These are phyloP conservation scores for Bretziella fagacearum DNA, from an alignment of 2,329 filamentous ascomycete species.

Conservation along the genomic window DNA sequence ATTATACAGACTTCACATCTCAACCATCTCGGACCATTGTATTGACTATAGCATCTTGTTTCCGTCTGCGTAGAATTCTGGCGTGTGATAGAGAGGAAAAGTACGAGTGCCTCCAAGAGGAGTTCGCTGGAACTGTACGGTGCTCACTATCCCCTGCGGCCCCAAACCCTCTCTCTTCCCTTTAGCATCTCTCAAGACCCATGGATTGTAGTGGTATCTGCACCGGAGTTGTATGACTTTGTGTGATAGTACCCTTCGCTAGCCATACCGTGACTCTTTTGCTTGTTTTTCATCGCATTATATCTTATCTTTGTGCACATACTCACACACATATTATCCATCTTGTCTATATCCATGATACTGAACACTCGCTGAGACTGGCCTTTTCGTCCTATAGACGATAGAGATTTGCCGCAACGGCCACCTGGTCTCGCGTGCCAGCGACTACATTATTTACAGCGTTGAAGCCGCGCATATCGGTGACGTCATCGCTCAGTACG, in stretches of 20 bases:
- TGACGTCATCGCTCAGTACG: conserved; percentile 71
- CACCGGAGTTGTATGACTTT: background rate
- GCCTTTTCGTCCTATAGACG: conserved; percentile 36
- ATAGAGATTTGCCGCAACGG: conserved; percentile 86
- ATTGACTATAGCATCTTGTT: conserved; percentile 8
- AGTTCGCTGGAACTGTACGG: conserved; percentile 76
- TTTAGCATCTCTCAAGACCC: background rate
- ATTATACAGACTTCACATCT: conserved; percentile 1
- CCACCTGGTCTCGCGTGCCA: conserved; percentile 84
- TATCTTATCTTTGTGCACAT: no score
- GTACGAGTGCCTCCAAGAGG: conserved; percentile 60
- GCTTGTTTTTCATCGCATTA: conserved; percentile 6
- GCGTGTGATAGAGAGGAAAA: conserved; percentile 88
- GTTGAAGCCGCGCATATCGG: conserved; percentile 89
- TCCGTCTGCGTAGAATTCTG: conserved; percentile 49
- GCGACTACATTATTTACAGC: conserved; percentile 98
- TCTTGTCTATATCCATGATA: background rate
- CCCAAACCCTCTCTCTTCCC: conserved; percentile 1
- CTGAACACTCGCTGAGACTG: conserved; percentile 28
- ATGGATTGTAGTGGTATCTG: background rate
- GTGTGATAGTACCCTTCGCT: conserved; percentile 16
- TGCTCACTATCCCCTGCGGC: conserved; percentile 18
- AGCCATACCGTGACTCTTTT: conserved; percentile 18
- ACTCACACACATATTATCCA: conserved; percentile 13
- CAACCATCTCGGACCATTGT: background rate